Percentiles rank a stretch among this genome's conserved stretches.
Conservation (phyloP, 1,284 basidiomycete genomes). For the Pseudozyma sp. region DNA sequence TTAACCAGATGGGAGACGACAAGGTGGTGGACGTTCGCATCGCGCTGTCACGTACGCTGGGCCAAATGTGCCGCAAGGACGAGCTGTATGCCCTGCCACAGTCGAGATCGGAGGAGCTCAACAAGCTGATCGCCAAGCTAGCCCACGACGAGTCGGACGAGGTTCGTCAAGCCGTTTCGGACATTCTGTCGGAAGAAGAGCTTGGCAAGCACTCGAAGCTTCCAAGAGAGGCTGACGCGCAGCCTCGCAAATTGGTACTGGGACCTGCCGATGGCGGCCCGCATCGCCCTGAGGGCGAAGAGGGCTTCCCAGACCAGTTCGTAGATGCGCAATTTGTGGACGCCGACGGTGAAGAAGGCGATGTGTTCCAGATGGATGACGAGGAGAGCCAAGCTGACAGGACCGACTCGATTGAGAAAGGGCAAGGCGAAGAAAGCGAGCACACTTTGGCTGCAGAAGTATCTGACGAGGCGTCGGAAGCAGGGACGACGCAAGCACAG, state of each 20-base stretch:
- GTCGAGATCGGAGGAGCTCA: slow-evolving; percentile 46
- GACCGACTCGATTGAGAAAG: slow-evolving; percentile 13
- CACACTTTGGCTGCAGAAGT: background rate
- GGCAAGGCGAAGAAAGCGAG: background rate
- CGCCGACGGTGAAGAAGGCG: slow-evolving; percentile 27
- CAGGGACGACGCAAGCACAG: slow-evolving; percentile 15
- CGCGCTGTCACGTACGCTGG: slow-evolving; percentile 79
- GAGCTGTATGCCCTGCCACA: slow-evolving; percentile 63
- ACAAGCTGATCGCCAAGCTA: slow-evolving; percentile 55
- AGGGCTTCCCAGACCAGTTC: slow-evolving; percentile 31
- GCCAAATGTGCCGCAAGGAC: slow-evolving; percentile 70
- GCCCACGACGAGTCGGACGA: slow-evolving; percentile 50
- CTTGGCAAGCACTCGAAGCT: slow-evolving; percentile 7
- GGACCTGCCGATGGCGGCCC: slow-evolving; percentile 62
- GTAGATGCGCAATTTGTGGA: slow-evolving; percentile 33
- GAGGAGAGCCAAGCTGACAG: slow-evolving; percentile 22
- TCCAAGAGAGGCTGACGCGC: slow-evolving; percentile 1
- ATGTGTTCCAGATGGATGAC: slow-evolving; percentile 48
- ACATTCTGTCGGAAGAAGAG: slow-evolving; percentile 39
- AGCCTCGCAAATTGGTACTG: slow-evolving; percentile 50
- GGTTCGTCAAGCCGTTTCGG: slow-evolving; percentile 54
- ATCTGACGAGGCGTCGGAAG: slow-evolving; percentile 5
- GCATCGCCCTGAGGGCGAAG: slow-evolving; percentile 41
- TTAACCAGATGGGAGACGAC: slow-evolving; percentile 77
- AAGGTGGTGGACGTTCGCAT: slow-evolving; percentile 88